Evolutionary conservation across 1,284 basidiomycete species (phyloP), one percentile per base, ranked within the genome.

Genomic region (Malassezia arunalokei): DNA sequence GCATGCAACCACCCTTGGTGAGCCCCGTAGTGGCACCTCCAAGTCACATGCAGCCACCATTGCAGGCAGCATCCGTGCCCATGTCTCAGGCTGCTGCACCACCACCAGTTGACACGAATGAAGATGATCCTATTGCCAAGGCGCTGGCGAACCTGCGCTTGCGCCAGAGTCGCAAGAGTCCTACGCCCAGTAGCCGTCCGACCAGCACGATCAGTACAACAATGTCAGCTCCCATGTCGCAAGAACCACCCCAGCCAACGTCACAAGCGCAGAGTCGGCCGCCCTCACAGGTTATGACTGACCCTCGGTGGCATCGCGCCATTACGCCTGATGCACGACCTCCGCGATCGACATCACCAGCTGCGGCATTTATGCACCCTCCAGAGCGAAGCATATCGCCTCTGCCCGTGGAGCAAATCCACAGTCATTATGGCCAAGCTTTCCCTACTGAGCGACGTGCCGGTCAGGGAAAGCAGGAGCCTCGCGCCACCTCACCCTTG

Each of bases 351-450:
- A 81, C 88, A 0, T 87, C 87, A 1, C 87, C 87, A 0, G 66
- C 65, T 0, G 81, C 85, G 1, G 83, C 80, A 2, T 82, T 90
- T 72, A 88, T 87, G 82, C 76, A 79, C 74, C 81, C 80, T 0
- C 80, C 86, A 0, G 68, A 76, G 0, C 77, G 79, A 38, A 73
- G 78, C 0, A 40, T 63, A 2, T 72, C 76, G 3, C 78, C 83
- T 8, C 77, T 81, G 6, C 77, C 81, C 0, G 78, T 81, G 5
- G 84, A 86, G 62, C 80, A 83, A n/a, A 83, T 90, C 2, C 73
- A 90, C 8, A 78, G 77, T 5, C 79, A 82, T 58, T 94, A 94
- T 65, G 80, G 83, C 14, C 87, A 90, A 65, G 82, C 84, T 0
- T 81, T 95, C 73, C 90, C 89, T 1, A 87, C 87, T 2, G 90